Evolutionary conservation across 2,329 filamentous ascomycete species (phyloP).

Genomic region (Trichophyton schoenleinii): DNA sequence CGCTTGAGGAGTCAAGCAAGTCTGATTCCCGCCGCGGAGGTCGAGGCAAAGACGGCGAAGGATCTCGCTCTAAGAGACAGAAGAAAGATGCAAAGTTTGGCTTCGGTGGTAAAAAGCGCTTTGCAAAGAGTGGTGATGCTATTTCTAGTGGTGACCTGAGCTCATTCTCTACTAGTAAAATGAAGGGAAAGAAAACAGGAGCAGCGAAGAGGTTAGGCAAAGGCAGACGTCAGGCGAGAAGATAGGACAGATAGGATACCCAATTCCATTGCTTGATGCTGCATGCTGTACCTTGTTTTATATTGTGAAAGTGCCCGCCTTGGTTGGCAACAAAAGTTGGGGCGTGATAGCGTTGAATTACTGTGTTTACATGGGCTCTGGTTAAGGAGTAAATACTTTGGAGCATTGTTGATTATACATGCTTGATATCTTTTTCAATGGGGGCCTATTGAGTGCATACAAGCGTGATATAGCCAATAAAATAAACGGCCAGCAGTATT

Average conservation of each 20-base stretch:
- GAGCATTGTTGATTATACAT: no score
- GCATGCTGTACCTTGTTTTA: not conserved
- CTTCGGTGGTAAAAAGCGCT: conserved; percentile 89
- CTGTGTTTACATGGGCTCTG: no score
- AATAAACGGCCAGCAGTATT: no score
- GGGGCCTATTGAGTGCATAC: no score
- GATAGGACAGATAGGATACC: not conserved
- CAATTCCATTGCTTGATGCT: not conserved
- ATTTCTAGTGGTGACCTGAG: conserved; percentile 67
- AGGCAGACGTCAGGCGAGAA: conserved; percentile 31
- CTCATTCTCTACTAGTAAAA: conserved; percentile 68
- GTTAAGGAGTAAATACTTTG: no score
- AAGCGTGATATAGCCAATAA: no score
- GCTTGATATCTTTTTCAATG: no score
- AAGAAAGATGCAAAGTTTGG: conserved; percentile 95
- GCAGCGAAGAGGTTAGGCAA: conserved; percentile 40
- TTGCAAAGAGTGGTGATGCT: conserved; percentile 82
- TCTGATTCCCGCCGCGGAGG: conserved; percentile 35
- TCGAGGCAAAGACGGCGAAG: conserved; percentile 23
- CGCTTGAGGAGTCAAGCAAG: conserved; percentile 58
- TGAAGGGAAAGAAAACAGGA: conserved; percentile 50
- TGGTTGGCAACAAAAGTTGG: no score
- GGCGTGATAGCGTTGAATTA: no score
- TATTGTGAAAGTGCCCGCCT: not conserved
- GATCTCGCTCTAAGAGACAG: conserved; percentile 55